Evolutionary conservation across 106 monocot species (phyloP).

Genomic region (Agapanthus africanus): DNA sequence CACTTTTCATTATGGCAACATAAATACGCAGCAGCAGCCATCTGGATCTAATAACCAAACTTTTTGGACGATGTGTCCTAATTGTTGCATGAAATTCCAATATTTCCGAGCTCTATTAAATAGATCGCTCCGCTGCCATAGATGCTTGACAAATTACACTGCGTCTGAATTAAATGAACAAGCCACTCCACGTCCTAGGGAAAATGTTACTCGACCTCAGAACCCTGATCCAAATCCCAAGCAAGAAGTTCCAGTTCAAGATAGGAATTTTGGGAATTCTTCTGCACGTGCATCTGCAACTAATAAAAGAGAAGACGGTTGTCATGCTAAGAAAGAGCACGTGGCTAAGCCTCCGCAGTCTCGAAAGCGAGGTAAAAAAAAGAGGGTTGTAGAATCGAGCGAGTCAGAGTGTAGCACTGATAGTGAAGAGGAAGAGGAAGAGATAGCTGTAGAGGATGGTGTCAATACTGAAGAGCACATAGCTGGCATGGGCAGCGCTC

Average conservation of each 20-base stretch:
- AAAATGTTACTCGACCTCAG: neutral
- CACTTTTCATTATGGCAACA: neutral
- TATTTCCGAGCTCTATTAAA: constrained; percentile 44
- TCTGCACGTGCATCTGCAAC: constrained; percentile 4
- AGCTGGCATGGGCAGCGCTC: neutral
- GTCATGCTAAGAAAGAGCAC: neutral
- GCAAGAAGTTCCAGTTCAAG: constrained; percentile 17
- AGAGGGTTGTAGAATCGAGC: constrained; percentile 17
- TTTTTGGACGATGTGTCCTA: constrained; percentile 61
- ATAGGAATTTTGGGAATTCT: constrained; percentile 10
- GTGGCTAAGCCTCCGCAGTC: constrained; percentile 7
- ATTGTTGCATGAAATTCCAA: constrained; percentile 50
- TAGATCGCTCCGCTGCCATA: constrained; percentile 18
- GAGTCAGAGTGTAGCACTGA: constrained; percentile 21
- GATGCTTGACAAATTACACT: constrained; percentile 10
- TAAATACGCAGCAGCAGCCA: constrained; percentile 24
- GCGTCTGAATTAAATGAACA: constrained; percentile 16
- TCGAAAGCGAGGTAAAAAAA: constrained; percentile 15
- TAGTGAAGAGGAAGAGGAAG: constrained; percentile 10
- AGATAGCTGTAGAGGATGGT: constrained; percentile 2
- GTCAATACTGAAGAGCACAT: neutral
- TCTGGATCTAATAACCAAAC: constrained; percentile 22
- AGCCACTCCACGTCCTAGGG: neutral
- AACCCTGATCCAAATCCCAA: constrained; percentile 11
- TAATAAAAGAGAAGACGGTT: constrained; percentile 10